A percentile compares a stretch with the other conserved stretches of the same genome.
Conservation (phyloP, 768 basidiomycete genomes). For the Botryobasidium botryosum region DNA sequence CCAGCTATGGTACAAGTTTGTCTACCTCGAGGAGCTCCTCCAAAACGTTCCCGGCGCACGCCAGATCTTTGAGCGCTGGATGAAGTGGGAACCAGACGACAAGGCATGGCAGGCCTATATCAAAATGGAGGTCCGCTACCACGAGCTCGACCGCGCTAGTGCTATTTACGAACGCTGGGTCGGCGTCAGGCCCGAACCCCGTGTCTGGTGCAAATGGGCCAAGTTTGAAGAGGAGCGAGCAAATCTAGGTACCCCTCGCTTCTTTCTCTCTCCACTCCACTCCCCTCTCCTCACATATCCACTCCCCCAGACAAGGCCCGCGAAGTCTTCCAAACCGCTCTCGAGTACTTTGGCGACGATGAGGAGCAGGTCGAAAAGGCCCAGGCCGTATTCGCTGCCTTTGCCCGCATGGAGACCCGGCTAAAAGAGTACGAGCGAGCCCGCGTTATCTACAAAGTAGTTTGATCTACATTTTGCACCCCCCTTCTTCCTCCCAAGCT, state of each 20-base stretch:
- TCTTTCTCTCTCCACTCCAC: neutral
- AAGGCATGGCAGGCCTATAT: conserved; percentile 99
- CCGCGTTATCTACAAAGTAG: conserved; percentile 88
- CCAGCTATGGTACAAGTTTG: conserved; percentile 98
- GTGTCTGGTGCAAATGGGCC: conserved; percentile 49
- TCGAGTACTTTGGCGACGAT: conserved; percentile 82
- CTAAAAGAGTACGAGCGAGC: conserved; percentile 95
- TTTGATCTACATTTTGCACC: conserved; percentile 12
- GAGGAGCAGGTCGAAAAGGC: conserved; percentile 78
- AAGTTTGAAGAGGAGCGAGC: conserved; percentile 47
- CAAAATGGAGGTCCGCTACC: conserved; percentile 90
- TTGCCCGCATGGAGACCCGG: conserved; percentile 95
- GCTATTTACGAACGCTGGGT: conserved; percentile 83
- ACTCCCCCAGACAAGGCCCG: conserved; percentile 39
- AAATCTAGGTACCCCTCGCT: conserved; percentile 21
- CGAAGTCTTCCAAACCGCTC: conserved; percentile 77
- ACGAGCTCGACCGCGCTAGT: conserved; percentile 82
- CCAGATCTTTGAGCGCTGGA: conserved; percentile 98
- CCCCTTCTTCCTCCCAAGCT: neutral
- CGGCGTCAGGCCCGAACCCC: conserved; percentile 39
- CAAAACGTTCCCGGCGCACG: conserved; percentile 92
- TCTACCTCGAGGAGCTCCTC: conserved; percentile 92
- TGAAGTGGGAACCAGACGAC: conserved; percentile 99
- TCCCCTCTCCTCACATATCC: neutral
- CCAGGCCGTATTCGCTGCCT: conserved; percentile 81